phyloP scores from a whole-genome alignment of 768 basidiomycete species.

The Mycena venus region DNA sequence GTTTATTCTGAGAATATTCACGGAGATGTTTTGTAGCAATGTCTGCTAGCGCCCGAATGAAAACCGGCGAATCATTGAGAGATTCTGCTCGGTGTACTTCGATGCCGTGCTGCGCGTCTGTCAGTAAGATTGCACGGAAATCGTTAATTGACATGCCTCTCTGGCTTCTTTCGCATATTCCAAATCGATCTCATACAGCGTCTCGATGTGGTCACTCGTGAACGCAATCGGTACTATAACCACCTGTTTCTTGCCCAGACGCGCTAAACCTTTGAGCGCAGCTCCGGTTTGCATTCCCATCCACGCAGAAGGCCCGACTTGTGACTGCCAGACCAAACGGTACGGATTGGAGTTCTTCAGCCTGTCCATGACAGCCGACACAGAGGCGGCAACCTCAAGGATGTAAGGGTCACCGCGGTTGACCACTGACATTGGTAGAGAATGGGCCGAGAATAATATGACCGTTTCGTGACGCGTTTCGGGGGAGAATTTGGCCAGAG shows the following conservation, averaged over 20 bases:
- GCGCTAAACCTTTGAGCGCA: conserved; percentile 88
- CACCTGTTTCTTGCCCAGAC: conserved; percentile 80
- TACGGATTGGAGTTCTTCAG: conserved; percentile 87
- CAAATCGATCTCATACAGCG: conserved; percentile 94
- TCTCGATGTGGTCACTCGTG: conserved; percentile 99
- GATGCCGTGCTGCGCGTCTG: conserved; percentile 81
- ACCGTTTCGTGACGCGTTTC: conserved; percentile 81
- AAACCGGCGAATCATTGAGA: conserved; percentile 95
- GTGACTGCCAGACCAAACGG: conserved; percentile 97
- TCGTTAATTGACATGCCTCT: conserved; percentile 70
- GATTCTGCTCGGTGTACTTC: conserved; percentile 91
- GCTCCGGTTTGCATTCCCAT: conserved; percentile 97
- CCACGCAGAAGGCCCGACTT: conserved; percentile 98
- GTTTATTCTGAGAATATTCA: conserved; percentile 69
- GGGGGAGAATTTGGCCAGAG: conserved; percentile 83
- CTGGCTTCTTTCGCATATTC: conserved; percentile 93
- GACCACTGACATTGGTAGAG: conserved; percentile 97
- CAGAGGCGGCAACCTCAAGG: conserved; percentile 94
- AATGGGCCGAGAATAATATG: conserved; percentile 96
- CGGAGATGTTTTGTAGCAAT: conserved; percentile 86
- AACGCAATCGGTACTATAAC: conserved; percentile 97
- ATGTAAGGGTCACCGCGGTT: conserved; percentile 99
- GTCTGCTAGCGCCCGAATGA: conserved; percentile 95
- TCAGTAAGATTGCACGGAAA: conserved; percentile 31
- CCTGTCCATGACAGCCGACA: conserved; percentile 92